phyloP scores from a whole-genome alignment of 352 stramenopile genomes.

The Pythium pyrilobum region DNA sequence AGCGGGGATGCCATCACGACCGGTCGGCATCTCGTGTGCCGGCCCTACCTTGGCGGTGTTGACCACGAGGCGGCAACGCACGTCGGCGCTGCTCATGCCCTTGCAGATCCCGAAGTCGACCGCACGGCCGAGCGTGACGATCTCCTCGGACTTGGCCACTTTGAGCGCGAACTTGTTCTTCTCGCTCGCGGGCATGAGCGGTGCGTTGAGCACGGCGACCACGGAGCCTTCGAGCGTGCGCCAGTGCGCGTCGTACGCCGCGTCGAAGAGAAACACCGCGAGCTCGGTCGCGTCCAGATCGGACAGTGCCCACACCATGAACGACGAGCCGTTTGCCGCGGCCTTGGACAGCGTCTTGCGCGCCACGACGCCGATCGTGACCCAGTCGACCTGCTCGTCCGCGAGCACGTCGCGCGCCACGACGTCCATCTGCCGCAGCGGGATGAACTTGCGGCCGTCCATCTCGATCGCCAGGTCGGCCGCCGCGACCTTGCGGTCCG shows the following conservation, averaged over 20 bases:
- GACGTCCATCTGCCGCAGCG: constrained; percentile 50
- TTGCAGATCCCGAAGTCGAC: constrained; percentile 82
- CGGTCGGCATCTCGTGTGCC: neutral
- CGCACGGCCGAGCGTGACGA: constrained; percentile 56
- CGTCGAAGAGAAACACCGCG: constrained; percentile 70
- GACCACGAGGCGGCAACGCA: constrained; percentile 60
- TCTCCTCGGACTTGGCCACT: constrained; percentile 39
- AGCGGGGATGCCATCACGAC: neutral
- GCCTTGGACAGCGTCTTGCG: constrained; percentile 72
- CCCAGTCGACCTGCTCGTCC: constrained; percentile 69
- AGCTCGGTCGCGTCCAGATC: constrained; percentile 64
- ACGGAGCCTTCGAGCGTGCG: constrained; percentile 51
- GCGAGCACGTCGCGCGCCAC: constrained; percentile 48
- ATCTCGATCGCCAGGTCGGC: constrained; percentile 51
- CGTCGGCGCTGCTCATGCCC: constrained; percentile 47
- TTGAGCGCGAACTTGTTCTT: constrained; percentile 82
- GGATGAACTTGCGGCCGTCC: constrained; percentile 61
- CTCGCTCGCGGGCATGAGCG: constrained; percentile 55
- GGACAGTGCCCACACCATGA: constrained; percentile 78
- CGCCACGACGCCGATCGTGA: constrained; percentile 71
- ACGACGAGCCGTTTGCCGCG: constrained; percentile 54
- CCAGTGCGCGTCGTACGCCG: constrained; percentile 70
- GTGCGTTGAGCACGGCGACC: constrained; percentile 66
- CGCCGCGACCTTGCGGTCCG: constrained; percentile 40
- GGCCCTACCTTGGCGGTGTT: constrained; percentile 60